These are phyloP conservation scores for Picea glauca DNA, from an alignment of 75 land plant species.

Conservation along the genomic window DNA sequence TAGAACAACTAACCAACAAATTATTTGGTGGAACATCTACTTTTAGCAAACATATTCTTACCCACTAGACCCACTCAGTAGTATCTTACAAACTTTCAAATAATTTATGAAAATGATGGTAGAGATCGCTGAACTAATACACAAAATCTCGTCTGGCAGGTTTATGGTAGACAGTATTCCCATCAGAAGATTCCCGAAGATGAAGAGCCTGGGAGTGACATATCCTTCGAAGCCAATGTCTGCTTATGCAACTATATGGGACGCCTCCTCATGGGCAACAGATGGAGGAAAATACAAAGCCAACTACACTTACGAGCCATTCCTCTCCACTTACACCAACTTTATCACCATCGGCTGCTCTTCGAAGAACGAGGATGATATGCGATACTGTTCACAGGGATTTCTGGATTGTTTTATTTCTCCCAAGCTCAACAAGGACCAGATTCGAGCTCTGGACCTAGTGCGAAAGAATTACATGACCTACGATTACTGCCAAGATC, in stretches of 20 bases:
- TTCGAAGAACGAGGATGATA: not conserved
- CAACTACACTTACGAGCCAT: conserved; percentile 35
- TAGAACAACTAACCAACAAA: too few relatives aligned
- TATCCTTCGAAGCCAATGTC: conserved; percentile 22
- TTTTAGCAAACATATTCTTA: too few relatives aligned
- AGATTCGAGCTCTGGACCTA: conserved; percentile 18
- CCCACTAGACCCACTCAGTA: too few relatives aligned
- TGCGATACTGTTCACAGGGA: not conserved
- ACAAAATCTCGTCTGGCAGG: conserved; percentile 3
- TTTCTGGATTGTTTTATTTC: too few relatives aligned
- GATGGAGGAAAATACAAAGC: conserved; percentile 38
- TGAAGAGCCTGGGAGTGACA: not conserved
- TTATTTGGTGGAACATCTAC: too few relatives aligned
- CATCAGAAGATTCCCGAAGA: not conserved
- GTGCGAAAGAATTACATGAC: conserved; percentile 21
- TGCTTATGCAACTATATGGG: conserved; percentile 46
- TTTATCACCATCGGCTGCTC: conserved; percentile 34
- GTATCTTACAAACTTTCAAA: too few relatives aligned
- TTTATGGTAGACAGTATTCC: conserved; percentile 3
- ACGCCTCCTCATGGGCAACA: conserved; percentile 55
- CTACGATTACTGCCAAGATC: conserved; percentile 40
- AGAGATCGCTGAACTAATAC: too few relatives aligned
- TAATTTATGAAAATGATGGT: too few relatives aligned
- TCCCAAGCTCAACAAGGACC: conserved; percentile 10
- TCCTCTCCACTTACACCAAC: conserved; percentile 28